Percentiles rank a stretch among this genome's conserved stretches.
Evolutionary conservation across 2,329 filamentous ascomycete species (phyloP).

Genomic region (Tolypocladium nubicola): DNA sequence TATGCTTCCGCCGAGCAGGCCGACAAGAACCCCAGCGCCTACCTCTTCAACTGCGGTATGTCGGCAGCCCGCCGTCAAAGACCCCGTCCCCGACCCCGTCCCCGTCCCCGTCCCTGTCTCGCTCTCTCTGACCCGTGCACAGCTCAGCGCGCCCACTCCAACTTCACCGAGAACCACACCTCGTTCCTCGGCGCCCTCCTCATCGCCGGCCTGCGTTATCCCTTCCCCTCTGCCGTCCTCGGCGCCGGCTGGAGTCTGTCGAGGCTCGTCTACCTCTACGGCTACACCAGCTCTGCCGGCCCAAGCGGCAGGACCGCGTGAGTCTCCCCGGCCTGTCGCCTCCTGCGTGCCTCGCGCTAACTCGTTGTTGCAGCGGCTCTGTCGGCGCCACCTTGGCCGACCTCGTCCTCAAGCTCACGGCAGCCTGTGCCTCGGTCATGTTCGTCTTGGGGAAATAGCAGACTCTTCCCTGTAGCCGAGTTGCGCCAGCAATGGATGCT

Average conservation of each 20-base stretch:
- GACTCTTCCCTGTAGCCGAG: not conserved
- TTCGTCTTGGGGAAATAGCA: conserved; percentile 21
- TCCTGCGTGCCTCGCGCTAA: not conserved
- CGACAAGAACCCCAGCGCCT: conserved; percentile 41
- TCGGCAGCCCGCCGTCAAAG: conserved; percentile 2
- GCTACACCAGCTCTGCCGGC: conserved; percentile 36
- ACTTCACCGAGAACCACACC: conserved; percentile 52
- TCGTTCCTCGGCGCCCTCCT: conserved; percentile 41
- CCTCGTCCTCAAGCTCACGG: conserved; percentile 27
- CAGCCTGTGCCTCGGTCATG: conserved; percentile 30
- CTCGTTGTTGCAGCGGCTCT: conserved; percentile 21
- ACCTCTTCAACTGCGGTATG: conserved; percentile 52
- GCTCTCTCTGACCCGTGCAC: conserved; percentile 4
- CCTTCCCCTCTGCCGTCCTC: conserved; percentile 34
- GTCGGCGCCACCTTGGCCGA: conserved; percentile 22
- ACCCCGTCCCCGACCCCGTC: not conserved
- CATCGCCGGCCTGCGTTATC: conserved; percentile 46
- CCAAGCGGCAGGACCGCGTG: conserved; percentile 33
- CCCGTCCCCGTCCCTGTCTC: not conserved
- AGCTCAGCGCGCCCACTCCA: conserved; percentile 51
- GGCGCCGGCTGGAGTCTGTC: conserved; percentile 42
- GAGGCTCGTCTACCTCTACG: conserved; percentile 43
- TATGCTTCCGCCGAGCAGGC: conserved; percentile 46
- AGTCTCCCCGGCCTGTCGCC: conserved; percentile 9
- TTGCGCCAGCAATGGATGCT: not conserved